phyloP scores from a whole-genome alignment of 352 stramenopile genomes.

The Aphanomyces astaci region DNA sequence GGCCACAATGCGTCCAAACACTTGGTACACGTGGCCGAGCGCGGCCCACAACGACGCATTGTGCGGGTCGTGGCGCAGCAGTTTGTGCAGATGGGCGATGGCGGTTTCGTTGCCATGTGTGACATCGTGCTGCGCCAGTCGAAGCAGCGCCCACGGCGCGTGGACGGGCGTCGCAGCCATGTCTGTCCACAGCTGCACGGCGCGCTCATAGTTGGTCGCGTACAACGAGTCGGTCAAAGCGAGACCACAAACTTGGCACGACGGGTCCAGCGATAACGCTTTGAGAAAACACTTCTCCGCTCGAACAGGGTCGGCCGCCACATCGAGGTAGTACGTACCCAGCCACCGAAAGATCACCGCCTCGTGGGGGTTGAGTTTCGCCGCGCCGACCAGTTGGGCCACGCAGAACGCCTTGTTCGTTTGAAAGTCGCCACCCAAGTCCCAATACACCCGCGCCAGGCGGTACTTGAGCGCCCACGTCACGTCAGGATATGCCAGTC shows the following conservation, averaged over 20 bases:
- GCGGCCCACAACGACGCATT: slow-evolving; percentile 61
- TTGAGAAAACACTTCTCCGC: slow-evolving; percentile 84
- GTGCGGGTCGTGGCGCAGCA: slow-evolving; percentile 60
- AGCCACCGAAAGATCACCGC: slow-evolving; percentile 62
- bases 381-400: slow-evolving; percentile 49
- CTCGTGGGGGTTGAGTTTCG: slow-evolving; percentile 61
- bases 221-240: slow-evolving; percentile 71
- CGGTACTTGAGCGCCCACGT: slow-evolving; percentile 47
- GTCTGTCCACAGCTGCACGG: slow-evolving; percentile 61
- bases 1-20: slow-evolving; percentile 71
- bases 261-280: slow-evolving; percentile 48
- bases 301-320: slow-evolving; percentile 49
- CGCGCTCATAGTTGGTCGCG: slow-evolving; percentile 46
- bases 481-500: slow-evolving; percentile 32
- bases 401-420: slow-evolving; percentile 59
- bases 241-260: slow-evolving; percentile 48
- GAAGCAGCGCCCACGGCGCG: slow-evolving; percentile 64
- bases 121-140: slow-evolving; percentile 60
- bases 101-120: slow-evolving; percentile 55
- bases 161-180: slow-evolving; percentile 35
- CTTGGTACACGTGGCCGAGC: slow-evolving; percentile 69
- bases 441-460: slow-evolving; percentile 71
- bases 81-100: slow-evolving; percentile 59
- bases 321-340: slow-evolving; percentile 65
- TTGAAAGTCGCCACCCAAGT: slow-evolving; percentile 39